Evolutionary conservation across 129 eudicot genomes (phyloP), one percentile per base, ranked within the genome.

Genomic region (Pulicaria dysenterica): DNA sequence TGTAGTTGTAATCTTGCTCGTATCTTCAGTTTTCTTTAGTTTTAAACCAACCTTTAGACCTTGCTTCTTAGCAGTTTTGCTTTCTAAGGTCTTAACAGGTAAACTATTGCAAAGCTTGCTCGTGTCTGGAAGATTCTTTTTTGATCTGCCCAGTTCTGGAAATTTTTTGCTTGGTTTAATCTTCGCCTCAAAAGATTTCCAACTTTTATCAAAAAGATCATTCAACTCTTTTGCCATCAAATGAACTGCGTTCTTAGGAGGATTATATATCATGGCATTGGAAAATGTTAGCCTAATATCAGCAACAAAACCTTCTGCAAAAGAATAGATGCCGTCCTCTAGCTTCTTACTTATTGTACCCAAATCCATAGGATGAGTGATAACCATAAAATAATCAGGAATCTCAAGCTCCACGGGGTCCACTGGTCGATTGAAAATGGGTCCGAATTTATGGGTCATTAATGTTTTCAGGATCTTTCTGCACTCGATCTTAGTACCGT

Each of bases 331-430:
- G 60, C 82, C 77, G 5, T 74, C 56, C 46, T 73, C 82, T 73
- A 91, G 64, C 17, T 88, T 91, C 64, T 56, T 38, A n/a, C 56
- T 47, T 13, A 88, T 74, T 36, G 95, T 91, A 31, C 95, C 92
- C 67, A 91, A 77, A 82, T 91, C 97, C 97, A 91, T 91, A 3
- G 97, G 97, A 10, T 82, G 53, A 24, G 86, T 58, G 39, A 91
- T 84, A 14, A 88, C 67, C 0, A 44, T 14, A 53, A 83, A 88
- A 51, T 91, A 91, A 78, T 88, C 97, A 73, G 95, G 96, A 73
- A 91, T 84, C 0, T 44, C 15, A 49, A 80, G 64, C 38, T 53
- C 77, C 3, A 78, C 82, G 15, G 96, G 96, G 66, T 91, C 96
- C 53, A 91, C 93, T 4, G 97, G 97, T 38, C 64, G 70, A n/a